A percentile compares a stretch with the other conserved stretches of the same genome.
Evolutionary conservation across 352 stramenopile genomes (phyloP).

Genomic region (Pythium pyrilobum): DNA sequence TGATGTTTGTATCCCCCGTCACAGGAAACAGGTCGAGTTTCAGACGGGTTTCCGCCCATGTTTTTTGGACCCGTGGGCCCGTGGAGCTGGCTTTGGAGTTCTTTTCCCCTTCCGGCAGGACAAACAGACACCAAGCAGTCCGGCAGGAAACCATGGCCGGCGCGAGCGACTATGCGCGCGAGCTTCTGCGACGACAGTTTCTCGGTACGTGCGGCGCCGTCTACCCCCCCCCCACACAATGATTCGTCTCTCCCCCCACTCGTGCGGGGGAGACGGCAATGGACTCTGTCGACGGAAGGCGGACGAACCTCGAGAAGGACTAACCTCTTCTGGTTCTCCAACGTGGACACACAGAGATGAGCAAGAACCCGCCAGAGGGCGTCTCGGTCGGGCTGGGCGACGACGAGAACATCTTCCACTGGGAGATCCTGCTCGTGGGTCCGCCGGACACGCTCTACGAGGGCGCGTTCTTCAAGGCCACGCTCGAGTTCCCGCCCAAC

Average conservation of each 20-base stretch:
- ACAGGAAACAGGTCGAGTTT: constrained; percentile 1
- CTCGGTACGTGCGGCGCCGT: constrained; percentile 47
- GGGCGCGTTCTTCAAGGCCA: constrained; percentile 98
- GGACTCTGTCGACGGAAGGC: too few species aligned
- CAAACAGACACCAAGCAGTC: constrained; percentile 1
- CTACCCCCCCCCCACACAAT: too few species aligned
- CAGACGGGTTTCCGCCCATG: not conserved
- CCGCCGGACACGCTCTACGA: constrained; percentile 93
- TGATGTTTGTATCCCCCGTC: not conserved
- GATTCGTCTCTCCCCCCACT: too few species aligned
- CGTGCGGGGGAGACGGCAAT: too few species aligned
- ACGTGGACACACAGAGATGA: constrained; percentile 88
- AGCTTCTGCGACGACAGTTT: constrained; percentile 79
- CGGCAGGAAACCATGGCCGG: constrained; percentile 10
- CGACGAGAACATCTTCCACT: constrained; percentile 98
- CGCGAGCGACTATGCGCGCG: constrained; percentile 59
- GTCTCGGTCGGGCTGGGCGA: constrained; percentile 97
- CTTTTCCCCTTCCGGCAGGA: constrained; percentile 8
- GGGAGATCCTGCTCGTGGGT: constrained; percentile 98
- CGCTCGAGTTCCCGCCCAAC: constrained; percentile 95
- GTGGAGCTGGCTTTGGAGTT: constrained; percentile 2
- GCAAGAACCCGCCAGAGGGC: constrained; percentile 97
- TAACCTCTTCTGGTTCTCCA: not conserved
- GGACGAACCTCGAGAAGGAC: too few species aligned
- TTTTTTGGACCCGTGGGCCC: not conserved